Conservation (phyloP, 2,329 filamentous ascomycete species). For the Didymellaceae sp. region DNA sequence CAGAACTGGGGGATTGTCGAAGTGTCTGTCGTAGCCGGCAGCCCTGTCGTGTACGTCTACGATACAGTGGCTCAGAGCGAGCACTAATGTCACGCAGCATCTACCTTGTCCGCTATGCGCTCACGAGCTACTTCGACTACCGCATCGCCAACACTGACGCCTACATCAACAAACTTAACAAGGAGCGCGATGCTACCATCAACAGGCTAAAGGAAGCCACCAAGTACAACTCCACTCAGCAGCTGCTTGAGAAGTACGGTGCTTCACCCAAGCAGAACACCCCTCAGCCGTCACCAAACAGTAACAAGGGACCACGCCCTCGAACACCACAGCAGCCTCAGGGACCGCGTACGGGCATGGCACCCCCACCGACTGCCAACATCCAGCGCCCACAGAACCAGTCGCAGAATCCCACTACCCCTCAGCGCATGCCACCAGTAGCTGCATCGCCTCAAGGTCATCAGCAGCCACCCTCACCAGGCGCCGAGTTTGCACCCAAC, state of each 20-base stretch:
- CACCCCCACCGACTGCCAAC: slow-evolving; percentile 70
- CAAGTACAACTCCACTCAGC: slow-evolving; percentile 92
- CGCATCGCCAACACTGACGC: slow-evolving; percentile 73
- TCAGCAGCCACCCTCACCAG: slow-evolving; percentile 32
- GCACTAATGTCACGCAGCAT: slow-evolving; percentile 65
- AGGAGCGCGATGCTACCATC: slow-evolving; percentile 84
- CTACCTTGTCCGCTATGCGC: slow-evolving; percentile 71
- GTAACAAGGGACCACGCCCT: slow-evolving; percentile 40
- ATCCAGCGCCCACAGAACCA: slow-evolving; percentile 54
- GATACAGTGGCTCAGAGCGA: background rate
- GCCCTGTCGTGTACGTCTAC: slow-evolving; percentile 72
- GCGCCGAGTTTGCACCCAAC: slow-evolving; percentile 77
- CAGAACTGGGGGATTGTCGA: slow-evolving; percentile 77
- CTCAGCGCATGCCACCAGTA: slow-evolving; percentile 28
- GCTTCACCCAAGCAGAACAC: slow-evolving; percentile 57
- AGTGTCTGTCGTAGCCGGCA: slow-evolving; percentile 78
- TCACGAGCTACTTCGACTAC: slow-evolving; percentile 79
- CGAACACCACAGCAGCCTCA: slow-evolving; percentile 37
- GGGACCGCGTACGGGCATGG: slow-evolving; percentile 59
- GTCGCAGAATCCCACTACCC: slow-evolving; percentile 39
- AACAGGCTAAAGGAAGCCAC: slow-evolving; percentile 94
- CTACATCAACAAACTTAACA: slow-evolving; percentile 75
- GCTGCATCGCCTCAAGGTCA: slow-evolving; percentile 28
- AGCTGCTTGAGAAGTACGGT: slow-evolving; percentile 93
- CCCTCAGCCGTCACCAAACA: slow-evolving; percentile 43